phyloP scores from a whole-genome alignment of 2,329 filamentous ascomycete species.

The Hypocrella siamensis region DNA sequence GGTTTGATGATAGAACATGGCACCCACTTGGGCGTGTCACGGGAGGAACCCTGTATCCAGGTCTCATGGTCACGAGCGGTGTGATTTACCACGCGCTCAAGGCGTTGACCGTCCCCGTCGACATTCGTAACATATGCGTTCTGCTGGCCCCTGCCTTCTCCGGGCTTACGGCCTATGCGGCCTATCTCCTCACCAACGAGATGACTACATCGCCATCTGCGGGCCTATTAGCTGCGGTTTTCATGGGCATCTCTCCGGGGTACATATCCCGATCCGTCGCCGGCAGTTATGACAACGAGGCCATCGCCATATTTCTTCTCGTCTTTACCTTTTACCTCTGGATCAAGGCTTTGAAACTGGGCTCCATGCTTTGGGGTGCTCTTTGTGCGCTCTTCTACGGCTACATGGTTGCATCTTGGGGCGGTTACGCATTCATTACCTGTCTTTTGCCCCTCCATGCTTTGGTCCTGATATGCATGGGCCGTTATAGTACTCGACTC shows the following conservation, averaged over 20 bases:
- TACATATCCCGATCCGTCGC: conserved; percentile 97
- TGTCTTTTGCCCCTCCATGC: conserved; percentile 89
- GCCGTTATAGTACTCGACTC: conserved; percentile 79
- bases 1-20: conserved; percentile 99
- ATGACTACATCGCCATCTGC: conserved; percentile 94
- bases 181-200: conserved; percentile 91
- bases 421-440: conserved; percentile 98
- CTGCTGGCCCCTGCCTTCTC: conserved; percentile 90
- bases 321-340: conserved; percentile 98
- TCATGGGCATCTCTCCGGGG: conserved; percentile 95
- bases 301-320: conserved; percentile 95
- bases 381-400: conserved; percentile 93
- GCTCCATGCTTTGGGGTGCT: conserved; percentile 92
- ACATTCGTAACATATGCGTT: conserved; percentile 98
- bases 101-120: conserved; percentile 77
- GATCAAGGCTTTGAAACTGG: conserved; percentile 96
- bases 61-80: conserved; percentile 97
- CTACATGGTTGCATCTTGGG: conserved; percentile 99
- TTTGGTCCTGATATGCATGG: conserved; percentile 92
- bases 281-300: conserved; percentile 98
- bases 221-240: conserved; percentile 80
- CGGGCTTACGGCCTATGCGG: conserved; percentile 78
- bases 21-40: conserved; percentile 96
- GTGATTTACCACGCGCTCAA: conserved; percentile 90
- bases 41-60: conserved; percentile 95